phyloP scores from a whole-genome alignment of 2,329 filamentous ascomycete genomes.

The Ilyonectria destructans region DNA sequence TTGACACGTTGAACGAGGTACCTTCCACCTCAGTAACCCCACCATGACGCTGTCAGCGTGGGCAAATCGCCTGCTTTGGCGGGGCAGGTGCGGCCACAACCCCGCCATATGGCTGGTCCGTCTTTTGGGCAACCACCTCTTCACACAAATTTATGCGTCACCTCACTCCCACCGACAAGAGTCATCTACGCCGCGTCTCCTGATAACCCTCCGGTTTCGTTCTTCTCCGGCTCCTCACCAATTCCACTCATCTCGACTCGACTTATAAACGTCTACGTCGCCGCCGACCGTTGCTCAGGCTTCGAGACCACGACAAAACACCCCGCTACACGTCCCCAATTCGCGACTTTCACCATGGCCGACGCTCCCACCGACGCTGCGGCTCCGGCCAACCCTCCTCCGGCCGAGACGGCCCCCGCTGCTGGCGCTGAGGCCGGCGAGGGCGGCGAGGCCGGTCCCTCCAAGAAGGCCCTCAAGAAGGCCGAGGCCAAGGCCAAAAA shows the following conservation, averaged over 20 bases:
- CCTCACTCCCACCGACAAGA: constrained; percentile 42
- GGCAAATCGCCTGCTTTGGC: constrained; percentile 43
- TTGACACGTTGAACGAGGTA: background rate
- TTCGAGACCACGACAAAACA: constrained; percentile 28
- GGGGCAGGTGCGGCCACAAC: constrained; percentile 46
- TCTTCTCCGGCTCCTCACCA: constrained; percentile 21
- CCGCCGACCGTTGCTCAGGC: constrained; percentile 16
- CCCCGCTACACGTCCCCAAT: constrained; percentile 11
- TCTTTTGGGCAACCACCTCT: constrained; percentile 33
- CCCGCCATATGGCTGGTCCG: constrained; percentile 39
- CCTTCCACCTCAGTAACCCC: constrained; percentile 37
- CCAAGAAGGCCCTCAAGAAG: constrained; percentile 83
- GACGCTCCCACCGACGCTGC: constrained; percentile 42
- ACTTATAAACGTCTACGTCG: constrained; percentile 27
- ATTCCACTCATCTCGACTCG: constrained; percentile 27
- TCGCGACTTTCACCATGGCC: constrained; percentile 38
- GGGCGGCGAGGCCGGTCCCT: constrained; percentile 42
- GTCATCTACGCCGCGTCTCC: constrained; percentile 42
- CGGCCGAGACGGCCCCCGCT: constrained; percentile 36
- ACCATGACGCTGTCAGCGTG: constrained; percentile 44
- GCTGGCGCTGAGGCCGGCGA: constrained; percentile 36
- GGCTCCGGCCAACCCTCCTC: constrained; percentile 33
- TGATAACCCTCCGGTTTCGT: constrained; percentile 39
- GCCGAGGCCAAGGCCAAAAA: constrained; percentile 89
- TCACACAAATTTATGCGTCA: constrained; percentile 47